Conservation (phyloP, 768 basidiomycete genomes). For the Pleurotus tuber-regium region DNA sequence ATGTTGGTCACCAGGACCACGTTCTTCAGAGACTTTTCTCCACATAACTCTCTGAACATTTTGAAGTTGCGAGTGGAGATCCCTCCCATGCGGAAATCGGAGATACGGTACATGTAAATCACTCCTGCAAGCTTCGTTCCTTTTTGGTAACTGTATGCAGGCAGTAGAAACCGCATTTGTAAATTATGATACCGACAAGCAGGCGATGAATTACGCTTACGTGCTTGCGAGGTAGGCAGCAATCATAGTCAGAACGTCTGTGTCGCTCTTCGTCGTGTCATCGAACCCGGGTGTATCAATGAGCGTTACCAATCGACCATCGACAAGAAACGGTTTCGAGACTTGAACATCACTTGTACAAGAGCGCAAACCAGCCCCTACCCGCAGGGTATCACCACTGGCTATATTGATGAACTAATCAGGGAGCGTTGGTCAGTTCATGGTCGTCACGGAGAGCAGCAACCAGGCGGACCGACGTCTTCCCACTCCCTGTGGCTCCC, state of each 20-base stretch:
- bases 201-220: conserved; percentile 10
- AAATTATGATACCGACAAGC: not conserved
- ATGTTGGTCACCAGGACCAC: conserved; percentile 44
- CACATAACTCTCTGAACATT: conserved; percentile 44
- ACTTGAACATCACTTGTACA: conserved; percentile 47
- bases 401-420: conserved; percentile 51
- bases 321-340: conserved; percentile 39
- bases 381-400: conserved; percentile 45
- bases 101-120: conserved; percentile 41
- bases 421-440: not conserved
- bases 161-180: not conserved
- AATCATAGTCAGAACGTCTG: conserved; percentile 48
- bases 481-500: conserved; percentile 9
- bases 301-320: conserved; percentile 39
- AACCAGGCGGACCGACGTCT: not conserved
- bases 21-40: conserved; percentile 35
- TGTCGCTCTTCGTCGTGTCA: conserved; percentile 46
- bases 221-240: conserved; percentile 31
- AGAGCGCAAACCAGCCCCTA: conserved; percentile 46
- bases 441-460: not conserved
- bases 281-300: conserved; percentile 64
- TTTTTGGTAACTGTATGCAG: conserved; percentile 13
- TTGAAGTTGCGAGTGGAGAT: conserved; percentile 36
- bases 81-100: conserved; percentile 33
- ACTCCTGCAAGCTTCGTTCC: conserved; percentile 31